Evolutionary conservation across 2,329 filamentous ascomycete genomes (phyloP), one percentile per base, ranked within the genome.

Genomic region (Cytospora schulzeri): DNA sequence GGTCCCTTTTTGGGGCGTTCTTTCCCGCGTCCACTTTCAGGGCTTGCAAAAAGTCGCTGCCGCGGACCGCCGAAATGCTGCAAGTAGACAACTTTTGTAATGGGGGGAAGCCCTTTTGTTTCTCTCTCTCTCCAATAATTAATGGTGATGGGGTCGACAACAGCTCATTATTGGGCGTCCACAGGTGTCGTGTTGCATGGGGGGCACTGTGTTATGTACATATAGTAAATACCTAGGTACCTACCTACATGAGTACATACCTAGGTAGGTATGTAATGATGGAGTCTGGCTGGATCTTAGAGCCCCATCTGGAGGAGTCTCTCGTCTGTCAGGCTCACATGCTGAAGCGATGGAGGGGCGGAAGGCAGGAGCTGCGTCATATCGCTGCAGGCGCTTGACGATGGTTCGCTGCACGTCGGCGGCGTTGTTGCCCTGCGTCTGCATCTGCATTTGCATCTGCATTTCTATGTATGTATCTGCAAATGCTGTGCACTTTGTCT

Each of bases 301-400:
- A n/a, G n/a, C n/a, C 38, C 29, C 29, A 53, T 45, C 50, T 60
- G 52, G 28, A 54, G 52, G 29, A 31, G 38, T 35, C 5, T n/a
- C 28, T 31, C 26, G 52, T 26, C 4, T 26, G n/a, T 61, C 53
- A 57, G 62, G 62, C 62, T 61, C 38, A 48, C 57, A 58, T 64
- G 62, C 62, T 59, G 62, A 56, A 64, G 62, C 62, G 62, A 62
- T 62, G 60, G 52, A 38, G 56, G 52, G 52, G 60, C 60, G 52
- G 60, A 38, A 62, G 31, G 28, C 17, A 11, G 41, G 17, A 19
- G 60, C n/a, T 48, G 45, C 45, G 45, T 48, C 45, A 48, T 48
- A 51, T 56, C 33, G 52, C 45, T 52, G 51, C 60, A 38, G 35
- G 28, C 35, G 48, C 17, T 53, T 26, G 60, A 33, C 61, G 54